phyloP scores from a whole-genome alignment of 768 basidiomycete species.

The Amanita inopinata region DNA sequence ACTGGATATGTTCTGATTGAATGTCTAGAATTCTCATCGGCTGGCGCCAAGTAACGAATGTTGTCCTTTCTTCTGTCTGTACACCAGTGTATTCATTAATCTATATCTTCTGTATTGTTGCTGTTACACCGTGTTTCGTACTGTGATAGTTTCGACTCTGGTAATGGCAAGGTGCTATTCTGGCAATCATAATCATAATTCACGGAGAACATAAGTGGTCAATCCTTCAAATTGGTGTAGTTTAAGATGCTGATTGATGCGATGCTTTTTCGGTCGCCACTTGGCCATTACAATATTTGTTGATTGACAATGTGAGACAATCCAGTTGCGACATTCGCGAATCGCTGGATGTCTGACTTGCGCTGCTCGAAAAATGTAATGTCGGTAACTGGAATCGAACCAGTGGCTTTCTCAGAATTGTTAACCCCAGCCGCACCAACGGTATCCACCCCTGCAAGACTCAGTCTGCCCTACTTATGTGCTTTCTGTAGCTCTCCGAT shows the following conservation, averaged over 20 bases:
- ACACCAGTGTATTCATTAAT: slow-evolving; percentile 21
- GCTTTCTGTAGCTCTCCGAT: too few species aligned
- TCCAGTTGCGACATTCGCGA: too few species aligned
- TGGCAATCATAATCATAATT: too few species aligned
- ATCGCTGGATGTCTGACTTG: not conserved
- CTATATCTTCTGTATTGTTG: slow-evolving; percentile 5
- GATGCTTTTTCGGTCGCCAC: too few species aligned
- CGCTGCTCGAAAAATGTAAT: not conserved
- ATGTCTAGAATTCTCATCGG: slow-evolving; percentile 45
- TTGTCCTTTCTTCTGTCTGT: slow-evolving; percentile 14
- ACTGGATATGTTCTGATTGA: slow-evolving; percentile 1
- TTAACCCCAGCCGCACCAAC: too few species aligned
- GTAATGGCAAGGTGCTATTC: slow-evolving; percentile 4
- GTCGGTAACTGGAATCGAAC: slow-evolving; percentile 10
- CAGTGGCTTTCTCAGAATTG: slow-evolving; percentile 7
- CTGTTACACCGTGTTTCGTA: slow-evolving; percentile 6
- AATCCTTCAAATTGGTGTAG: too few species aligned
- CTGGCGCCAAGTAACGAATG: slow-evolving; percentile 39
- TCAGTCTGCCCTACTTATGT: too few species aligned
- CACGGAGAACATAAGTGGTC: too few species aligned
- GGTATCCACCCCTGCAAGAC: too few species aligned
- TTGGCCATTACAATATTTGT: too few species aligned
- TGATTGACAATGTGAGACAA: too few species aligned
- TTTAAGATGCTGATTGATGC: too few species aligned
- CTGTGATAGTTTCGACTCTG: slow-evolving; percentile 2